Conservation (phyloP, 2,329 filamentous ascomycete species). For the Botrytis cinerea region DNA sequence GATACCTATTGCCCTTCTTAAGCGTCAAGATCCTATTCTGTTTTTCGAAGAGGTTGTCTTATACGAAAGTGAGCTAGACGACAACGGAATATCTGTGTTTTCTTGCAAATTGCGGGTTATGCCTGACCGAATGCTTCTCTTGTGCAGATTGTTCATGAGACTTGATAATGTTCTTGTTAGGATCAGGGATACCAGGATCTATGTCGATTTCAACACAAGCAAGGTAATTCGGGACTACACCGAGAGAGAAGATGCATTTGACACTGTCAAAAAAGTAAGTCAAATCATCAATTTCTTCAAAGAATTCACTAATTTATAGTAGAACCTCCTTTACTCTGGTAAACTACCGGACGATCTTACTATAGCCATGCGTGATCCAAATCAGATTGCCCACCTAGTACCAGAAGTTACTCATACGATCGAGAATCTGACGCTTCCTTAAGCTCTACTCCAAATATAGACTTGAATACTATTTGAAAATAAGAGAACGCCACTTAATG, state of each 20-base stretch:
- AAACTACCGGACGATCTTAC: slow-evolving; percentile 70
- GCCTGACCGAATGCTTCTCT: slow-evolving; percentile 80
- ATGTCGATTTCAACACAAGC: slow-evolving; percentile 80
- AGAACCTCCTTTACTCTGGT: slow-evolving; percentile 54
- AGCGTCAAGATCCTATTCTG: slow-evolving; percentile 86
- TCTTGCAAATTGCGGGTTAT: slow-evolving; percentile 93
- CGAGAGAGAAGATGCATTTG: slow-evolving; percentile 80
- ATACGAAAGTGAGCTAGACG: slow-evolving; percentile 96
- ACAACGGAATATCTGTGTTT: slow-evolving; percentile 91
- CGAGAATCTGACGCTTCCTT: slow-evolving; percentile 49
- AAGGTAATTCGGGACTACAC: slow-evolving; percentile 88
- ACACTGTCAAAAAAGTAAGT: slow-evolving; percentile 70
- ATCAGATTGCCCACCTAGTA: slow-evolving; percentile 69
- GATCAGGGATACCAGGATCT: slow-evolving; percentile 86
- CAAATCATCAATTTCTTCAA: background rate
- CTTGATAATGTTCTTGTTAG: slow-evolving; percentile 87
- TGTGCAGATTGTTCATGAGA: slow-evolving; percentile 87
- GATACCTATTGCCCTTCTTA: slow-evolving; percentile 85
- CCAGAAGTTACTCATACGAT: slow-evolving; percentile 68
- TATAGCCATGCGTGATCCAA: slow-evolving; percentile 76
- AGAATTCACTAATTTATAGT: slow-evolving; percentile 21
- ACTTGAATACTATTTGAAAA: background rate
- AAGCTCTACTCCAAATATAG: slow-evolving; percentile 11
- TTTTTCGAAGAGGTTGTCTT: slow-evolving; percentile 97
- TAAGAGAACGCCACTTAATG: background rate